Conservation (phyloP, 2,329 filamentous ascomycete species). For the Phyllosticta ampelicida region DNA sequence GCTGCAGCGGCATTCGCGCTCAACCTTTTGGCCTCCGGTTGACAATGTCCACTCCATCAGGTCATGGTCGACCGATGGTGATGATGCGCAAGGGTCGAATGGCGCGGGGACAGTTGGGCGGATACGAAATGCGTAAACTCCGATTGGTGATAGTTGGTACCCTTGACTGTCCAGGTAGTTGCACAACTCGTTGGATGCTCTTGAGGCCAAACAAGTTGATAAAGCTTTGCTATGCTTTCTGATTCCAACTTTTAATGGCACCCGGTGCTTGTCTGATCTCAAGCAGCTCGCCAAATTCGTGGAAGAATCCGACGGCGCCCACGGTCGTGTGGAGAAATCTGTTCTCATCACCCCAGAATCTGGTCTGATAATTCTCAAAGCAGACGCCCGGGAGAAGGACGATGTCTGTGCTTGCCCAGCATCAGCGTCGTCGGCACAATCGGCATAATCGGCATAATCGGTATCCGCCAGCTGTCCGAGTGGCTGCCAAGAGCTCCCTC, state of each 20-base stretch:
- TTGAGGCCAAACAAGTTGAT: too few species aligned
- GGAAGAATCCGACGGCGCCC: not conserved
- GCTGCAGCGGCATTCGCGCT: not conserved
- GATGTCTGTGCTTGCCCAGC: not conserved
- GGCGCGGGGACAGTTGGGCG: slow-evolving; percentile 4
- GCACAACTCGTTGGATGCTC: not conserved
- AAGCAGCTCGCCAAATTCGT: too few species aligned
- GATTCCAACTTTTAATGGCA: too few species aligned
- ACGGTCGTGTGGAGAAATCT: not conserved
- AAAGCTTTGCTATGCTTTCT: too few species aligned
- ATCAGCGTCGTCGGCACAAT: not conserved
- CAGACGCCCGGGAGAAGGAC: not conserved
- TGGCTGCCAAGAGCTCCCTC: not conserved
- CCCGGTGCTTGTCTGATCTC: too few species aligned
- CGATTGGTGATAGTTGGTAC: slow-evolving; percentile 2
- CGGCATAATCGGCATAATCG: not conserved
- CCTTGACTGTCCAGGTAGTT: not conserved
- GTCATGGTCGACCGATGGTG: slow-evolving; percentile 5
- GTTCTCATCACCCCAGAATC: not conserved
- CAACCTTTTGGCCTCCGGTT: not conserved
- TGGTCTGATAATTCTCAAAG: not conserved
- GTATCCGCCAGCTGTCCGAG: too few species aligned
- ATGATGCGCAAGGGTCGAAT: not conserved
- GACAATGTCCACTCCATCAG: not conserved
- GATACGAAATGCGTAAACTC: slow-evolving; percentile 8